Base-by-base conservation (phyloP, 176 grass and related monocot genomes). In the Hsuehochloa calcarea region DNA sequence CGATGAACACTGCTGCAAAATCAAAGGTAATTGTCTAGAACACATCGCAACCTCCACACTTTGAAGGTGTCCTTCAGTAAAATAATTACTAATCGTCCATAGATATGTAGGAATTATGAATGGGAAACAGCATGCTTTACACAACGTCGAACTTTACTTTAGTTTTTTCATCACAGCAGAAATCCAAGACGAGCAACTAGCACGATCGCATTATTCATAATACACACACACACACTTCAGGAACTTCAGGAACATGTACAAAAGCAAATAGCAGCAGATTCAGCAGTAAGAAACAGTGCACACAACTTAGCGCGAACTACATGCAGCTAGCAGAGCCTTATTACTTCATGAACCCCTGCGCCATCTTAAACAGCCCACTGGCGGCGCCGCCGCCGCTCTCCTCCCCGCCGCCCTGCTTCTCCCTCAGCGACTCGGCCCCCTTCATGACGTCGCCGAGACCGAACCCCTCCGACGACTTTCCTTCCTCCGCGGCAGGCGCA, bases 301-400 rank as follows among this genome's bases (percentile, higher is more conserved):
- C 25, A 52, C 25, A 80, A 38, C 46, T 25, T 49, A n/a, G 29
- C 78, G n/a, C n/a, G 23, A 60, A 43, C 8, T 8, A 34, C 13
- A 52, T 10, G 15, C 10, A 19, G 52, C 9, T 40, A 69, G 45
- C 45, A 20, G 34, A 92, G 64, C 59, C 43, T 60, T 95, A 93
- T 60, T 95, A 93, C 80, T 92, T 92, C 79, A 95, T 85, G 91
- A 95, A 95, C 38, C 93, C 93, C 87, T 91, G 31, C 4, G 93
- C 91, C 90, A 95, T 70, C 63, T 95, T 95, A 61, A 95, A 75
- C 65, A 86, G 87, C 14, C 85, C 92, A 31, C 85, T 58, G 39
- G 52, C 65, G 39, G 52, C 85, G 22, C 65, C 79, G 43, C 44
- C 65, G 34, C 75, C 13, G 46, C 46, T 72, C 43, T 51, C 65